Base-by-base conservation (phyloP, 2,329 filamentous ascomycete species). In the Colletotrichum sp. region DNA sequence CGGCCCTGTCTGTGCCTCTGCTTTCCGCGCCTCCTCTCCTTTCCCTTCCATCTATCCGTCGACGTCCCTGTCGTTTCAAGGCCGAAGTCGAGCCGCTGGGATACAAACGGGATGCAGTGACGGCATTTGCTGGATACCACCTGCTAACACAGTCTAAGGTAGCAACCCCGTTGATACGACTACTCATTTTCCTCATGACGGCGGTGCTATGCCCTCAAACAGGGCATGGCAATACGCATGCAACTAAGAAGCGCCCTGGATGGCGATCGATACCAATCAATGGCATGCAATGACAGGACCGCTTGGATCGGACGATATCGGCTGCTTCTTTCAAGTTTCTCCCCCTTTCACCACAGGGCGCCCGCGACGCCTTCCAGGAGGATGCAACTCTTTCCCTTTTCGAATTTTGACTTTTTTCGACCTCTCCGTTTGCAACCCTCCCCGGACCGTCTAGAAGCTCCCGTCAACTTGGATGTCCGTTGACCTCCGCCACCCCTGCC, bases 321-420 rank as follows among this genome's bases (percentile, higher is more conserved):
- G 70, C 59, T 60, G n/a, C 21, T 59, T 49, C 36, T 59, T 39
- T 57, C 64, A 34, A 30, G 24, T 39, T 76, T 49, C 52, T 59
- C 39, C 44, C 64, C 65, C 52, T 76, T 52, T 68, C 71, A 52
- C 32, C 44, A 59, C 70, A 68, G 68, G 68, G 71, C 59, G 70
- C 39, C 73, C 63, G 49, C 59, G 21, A 36, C 64, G 18, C 26
- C 44, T 60, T 44, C 39, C 21, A 21, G 64, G 26, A 13, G 16
- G 18, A 68, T 74, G 74, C 34, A 74, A 34, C 64, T 74, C 65
- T 74, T 74, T 66, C 74, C 70, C 36, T 60, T 76, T 76, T 76
- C 64, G 70, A 59, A 39, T 73, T 75, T 76, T 73, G 44, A 72
- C 57, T 68, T 75, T 68, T 68, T 36, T 64, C 59, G 28, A 68